Evolutionary conservation across 2,329 filamentous ascomycete genomes (phyloP).

Genomic region (Xenoacremonium recifei): DNA sequence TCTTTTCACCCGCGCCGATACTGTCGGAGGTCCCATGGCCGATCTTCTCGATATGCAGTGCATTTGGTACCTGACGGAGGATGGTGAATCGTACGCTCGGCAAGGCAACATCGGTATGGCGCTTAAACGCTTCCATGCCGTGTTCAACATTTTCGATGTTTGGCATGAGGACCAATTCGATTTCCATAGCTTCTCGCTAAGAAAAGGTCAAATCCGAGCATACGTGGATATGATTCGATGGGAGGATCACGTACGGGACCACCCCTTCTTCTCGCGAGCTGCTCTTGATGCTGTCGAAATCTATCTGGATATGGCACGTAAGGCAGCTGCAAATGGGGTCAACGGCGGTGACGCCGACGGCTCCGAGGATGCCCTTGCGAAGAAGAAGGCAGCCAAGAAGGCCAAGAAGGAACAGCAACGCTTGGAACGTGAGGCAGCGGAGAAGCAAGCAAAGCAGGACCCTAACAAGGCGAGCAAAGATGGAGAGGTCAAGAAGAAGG

Average conservation of each 20-base stretch:
- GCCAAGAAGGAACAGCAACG: constrained; percentile 70
- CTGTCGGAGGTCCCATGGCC: constrained; percentile 79
- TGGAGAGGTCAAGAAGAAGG: constrained; percentile 77
- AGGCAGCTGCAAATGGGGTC: constrained; percentile 63
- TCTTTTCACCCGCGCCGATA: constrained; percentile 90
- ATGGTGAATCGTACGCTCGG: constrained; percentile 84
- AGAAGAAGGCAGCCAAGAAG: constrained; percentile 88
- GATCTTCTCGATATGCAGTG: constrained; percentile 98
- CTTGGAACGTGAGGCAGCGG: constrained; percentile 73
- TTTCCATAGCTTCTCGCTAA: constrained; percentile 95
- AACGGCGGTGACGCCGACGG: constrained; percentile 53
- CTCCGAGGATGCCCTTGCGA: constrained; percentile 62
- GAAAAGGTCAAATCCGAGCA: constrained; percentile 91
- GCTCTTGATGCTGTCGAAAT: constrained; percentile 79
- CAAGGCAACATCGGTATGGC: constrained; percentile 81
- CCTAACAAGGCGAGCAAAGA: constrained; percentile 73
- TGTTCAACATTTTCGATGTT: constrained; percentile 90
- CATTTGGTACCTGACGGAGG: constrained; percentile 94
- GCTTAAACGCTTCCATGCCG: constrained; percentile 84
- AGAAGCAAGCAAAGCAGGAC: constrained; percentile 76
- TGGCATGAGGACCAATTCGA: constrained; percentile 99
- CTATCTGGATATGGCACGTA: constrained; percentile 77
- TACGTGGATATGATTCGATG: constrained; percentile 96
- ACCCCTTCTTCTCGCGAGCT: constrained; percentile 87
- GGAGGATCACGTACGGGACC: constrained; percentile 88